A percentile compares a stretch with the other conserved stretches of the same genome.
These are phyloP conservation scores for Bacterosira constricta DNA, from an alignment of 108 stramenopile species.

Conservation along the genomic window DNA sequence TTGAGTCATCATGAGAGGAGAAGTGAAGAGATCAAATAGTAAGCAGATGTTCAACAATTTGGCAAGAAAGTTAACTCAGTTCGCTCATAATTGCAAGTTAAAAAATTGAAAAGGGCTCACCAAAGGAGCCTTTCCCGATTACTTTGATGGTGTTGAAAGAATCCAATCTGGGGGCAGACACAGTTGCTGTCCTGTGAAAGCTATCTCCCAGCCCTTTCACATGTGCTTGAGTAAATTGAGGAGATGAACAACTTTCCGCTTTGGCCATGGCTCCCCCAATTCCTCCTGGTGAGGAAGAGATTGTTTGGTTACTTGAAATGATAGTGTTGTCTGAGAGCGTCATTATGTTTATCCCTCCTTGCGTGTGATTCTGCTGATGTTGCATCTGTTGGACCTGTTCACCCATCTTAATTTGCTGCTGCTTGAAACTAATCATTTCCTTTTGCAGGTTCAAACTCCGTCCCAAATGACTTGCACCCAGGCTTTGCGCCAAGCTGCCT, in stretches of 20 bases:
- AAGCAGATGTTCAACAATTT: neutral
- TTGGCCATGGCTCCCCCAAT: constrained; percentile 78
- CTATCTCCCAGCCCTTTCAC: constrained; percentile 59
- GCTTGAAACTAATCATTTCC: constrained; percentile 50
- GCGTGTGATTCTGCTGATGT: neutral
- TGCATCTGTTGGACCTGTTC: constrained; percentile 29
- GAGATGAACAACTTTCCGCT: constrained; percentile 28
- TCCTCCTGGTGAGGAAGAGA: constrained; percentile 52
- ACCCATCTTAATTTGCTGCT: constrained; percentile 23
- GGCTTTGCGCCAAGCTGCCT: constrained; percentile 77
- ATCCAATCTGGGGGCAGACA: constrained; percentile 80
- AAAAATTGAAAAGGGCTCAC: constrained; percentile 50
- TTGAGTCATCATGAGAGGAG: constrained; percentile 22
- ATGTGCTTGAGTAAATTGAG: constrained; percentile 18
- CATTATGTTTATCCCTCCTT: constrained; percentile 5
- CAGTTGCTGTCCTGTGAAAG: constrained; percentile 62
- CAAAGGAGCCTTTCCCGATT: constrained; percentile 95
- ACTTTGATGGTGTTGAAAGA: constrained; percentile 90
- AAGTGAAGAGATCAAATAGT: neutral
- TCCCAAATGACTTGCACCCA: constrained; percentile 86
- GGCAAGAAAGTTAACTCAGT: neutral
- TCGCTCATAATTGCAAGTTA: no score
- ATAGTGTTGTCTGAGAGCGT: neutral
- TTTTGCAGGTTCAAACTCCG: constrained; percentile 75
- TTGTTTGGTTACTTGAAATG: neutral